Evolutionary conservation across 371 early-diverging fungal genomes (phyloP).

Genomic region (Syncephalis plumigaleata): DNA sequence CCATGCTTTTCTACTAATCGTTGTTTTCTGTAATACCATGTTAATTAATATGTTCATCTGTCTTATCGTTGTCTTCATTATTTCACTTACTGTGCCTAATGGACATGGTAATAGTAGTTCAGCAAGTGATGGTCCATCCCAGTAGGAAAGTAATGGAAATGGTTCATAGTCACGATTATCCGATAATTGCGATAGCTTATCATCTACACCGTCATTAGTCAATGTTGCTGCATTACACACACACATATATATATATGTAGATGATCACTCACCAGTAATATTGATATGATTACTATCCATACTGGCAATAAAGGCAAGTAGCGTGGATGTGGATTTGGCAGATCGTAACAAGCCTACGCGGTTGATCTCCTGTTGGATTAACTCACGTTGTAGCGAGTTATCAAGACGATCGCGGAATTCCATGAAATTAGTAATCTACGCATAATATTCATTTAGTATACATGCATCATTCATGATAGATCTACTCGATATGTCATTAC

Average conservation of each 20-base stretch:
- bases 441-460: not conserved
- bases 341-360: too few relatives aligned
- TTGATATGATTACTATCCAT: not conserved
- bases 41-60: too few relatives aligned
- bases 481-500: slow-evolving; percentile 12
- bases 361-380: slow-evolving; percentile 4
- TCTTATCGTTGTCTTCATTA: too few relatives aligned
- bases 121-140: too few relatives aligned
- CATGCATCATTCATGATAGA: not conserved
- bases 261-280: slow-evolving; percentile 1
- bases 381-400: slow-evolving; percentile 50
- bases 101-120: too few relatives aligned
- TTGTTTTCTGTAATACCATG: too few relatives aligned
- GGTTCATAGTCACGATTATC: slow-evolving; percentile 7
- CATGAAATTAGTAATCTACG: slow-evolving; percentile 63
- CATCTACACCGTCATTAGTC: not conserved
- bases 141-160: not conserved
- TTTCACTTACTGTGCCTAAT: too few relatives aligned
- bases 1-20: too few relatives aligned
- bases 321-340: slow-evolving; percentile 13
- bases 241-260: not conserved
- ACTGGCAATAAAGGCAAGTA: not conserved
- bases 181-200: not conserved
- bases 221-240: not conserved
- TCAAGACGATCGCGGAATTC: slow-evolving; percentile 54